phyloP scores from a whole-genome alignment of 2,329 filamentous ascomycete genomes.

The Diaporthe longicolla region DNA sequence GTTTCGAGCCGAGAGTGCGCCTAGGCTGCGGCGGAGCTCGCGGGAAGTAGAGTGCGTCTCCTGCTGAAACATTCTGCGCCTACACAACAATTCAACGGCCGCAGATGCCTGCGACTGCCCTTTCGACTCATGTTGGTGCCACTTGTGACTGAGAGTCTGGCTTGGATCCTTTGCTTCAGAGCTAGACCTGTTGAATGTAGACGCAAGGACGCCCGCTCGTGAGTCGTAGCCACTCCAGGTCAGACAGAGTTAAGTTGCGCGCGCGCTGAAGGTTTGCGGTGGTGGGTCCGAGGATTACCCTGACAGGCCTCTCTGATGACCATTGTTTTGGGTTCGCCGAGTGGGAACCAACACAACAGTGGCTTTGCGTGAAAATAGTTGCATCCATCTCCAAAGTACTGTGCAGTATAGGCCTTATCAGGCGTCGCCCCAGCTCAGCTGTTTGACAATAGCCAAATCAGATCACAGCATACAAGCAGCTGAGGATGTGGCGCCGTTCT shows the following conservation, averaged over 20 bases:
- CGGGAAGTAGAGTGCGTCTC: not conserved
- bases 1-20: slow-evolving; percentile 10
- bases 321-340: not conserved
- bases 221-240: not conserved
- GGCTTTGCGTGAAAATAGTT: not conserved
- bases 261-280: not conserved
- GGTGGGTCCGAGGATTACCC: too few relatives aligned
- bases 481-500: not conserved
- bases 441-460: not conserved
- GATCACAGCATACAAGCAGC: not conserved
- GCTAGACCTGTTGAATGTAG: not conserved
- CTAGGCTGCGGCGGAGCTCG: not conserved
- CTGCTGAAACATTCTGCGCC: not conserved
- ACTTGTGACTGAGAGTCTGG: not conserved
- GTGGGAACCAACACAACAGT: not conserved
- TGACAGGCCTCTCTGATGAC: not conserved
- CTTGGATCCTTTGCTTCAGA: not conserved
- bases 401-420: not conserved
- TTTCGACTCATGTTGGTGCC: not conserved
- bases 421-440: not conserved
- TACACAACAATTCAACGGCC: not conserved
- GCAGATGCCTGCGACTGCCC: not conserved
- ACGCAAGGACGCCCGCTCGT: not conserved
- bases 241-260: not conserved
- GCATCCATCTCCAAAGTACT: not conserved